Percentiles rank a stretch among this genome's conserved stretches.
Evolutionary conservation across 306 rosid genomes (phyloP).

Genomic region (Corylus heterophylla): DNA sequence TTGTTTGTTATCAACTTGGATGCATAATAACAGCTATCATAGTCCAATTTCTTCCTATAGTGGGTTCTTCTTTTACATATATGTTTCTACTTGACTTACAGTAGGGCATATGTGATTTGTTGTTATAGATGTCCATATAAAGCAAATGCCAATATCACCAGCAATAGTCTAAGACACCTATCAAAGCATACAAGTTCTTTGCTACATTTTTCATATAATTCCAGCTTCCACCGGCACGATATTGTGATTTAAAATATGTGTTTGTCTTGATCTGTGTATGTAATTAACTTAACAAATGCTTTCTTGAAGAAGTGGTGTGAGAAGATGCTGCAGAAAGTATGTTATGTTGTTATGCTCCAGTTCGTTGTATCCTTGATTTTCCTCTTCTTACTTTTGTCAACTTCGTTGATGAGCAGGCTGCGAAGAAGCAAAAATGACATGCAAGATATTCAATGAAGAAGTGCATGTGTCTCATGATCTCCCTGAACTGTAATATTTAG

Average conservation of each 20-base stretch:
- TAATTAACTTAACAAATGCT: background rate
- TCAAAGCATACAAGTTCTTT: background rate
- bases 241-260: background rate
- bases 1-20: background rate
- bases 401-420: conserved; percentile 60
- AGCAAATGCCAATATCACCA: background rate
- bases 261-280: background rate
- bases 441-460: conserved; percentile 1
- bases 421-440: conserved; percentile 49
- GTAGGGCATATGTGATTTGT: too few species aligned
- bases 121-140: background rate
- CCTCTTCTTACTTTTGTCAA: conserved; percentile 25
- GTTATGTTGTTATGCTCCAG: background rate
- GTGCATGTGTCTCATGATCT: background rate
- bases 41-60: conserved; percentile 2
- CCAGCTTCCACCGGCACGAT: background rate
- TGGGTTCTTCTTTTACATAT: conserved; percentile 1
- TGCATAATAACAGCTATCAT: background rate
- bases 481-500: background rate
- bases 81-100: background rate
- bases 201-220: background rate
- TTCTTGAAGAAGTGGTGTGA: conserved; percentile 4
- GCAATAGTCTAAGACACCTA: background rate
- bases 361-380: conserved; percentile 19
- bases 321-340: background rate